These are phyloP conservation scores for Fomitopsis palustris DNA, from an alignment of 1,284 basidiomycete genomes.

Conservation along the genomic window DNA sequence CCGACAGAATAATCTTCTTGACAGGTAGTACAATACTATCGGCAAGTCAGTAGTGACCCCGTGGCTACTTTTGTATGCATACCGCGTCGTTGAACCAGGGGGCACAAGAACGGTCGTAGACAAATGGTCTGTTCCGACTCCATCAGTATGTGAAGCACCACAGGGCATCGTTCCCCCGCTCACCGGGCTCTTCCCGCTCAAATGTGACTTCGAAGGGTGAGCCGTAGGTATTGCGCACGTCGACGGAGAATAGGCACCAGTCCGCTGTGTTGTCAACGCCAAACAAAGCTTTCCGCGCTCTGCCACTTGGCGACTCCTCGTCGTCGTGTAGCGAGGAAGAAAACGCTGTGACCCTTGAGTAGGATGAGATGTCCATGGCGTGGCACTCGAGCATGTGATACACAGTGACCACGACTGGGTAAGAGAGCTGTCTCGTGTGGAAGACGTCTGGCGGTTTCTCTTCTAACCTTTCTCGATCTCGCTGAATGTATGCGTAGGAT, in stretches of 20 bases:
- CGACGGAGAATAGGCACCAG: constrained; percentile 84
- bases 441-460: constrained; percentile 49
- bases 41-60: not conserved
- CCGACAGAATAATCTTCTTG: constrained; percentile 59
- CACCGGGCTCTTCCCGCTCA: constrained; percentile 60
- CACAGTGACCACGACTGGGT: constrained; percentile 87
- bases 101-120: constrained; percentile 64
- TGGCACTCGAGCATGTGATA: constrained; percentile 90
- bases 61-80: constrained; percentile 17
- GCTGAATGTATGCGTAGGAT: constrained; percentile 76
- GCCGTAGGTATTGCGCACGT: constrained; percentile 87
- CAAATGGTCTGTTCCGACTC: constrained; percentile 35
- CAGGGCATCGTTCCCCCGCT: constrained; percentile 10
- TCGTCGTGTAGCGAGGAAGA: constrained; percentile 12
- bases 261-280: constrained; percentile 49
- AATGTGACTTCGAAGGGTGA: constrained; percentile 86
- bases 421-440: constrained; percentile 79
- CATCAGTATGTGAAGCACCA: not conserved
- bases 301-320: constrained; percentile 17
- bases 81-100: constrained; percentile 84
- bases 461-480: constrained; percentile 32
- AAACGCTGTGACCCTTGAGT: constrained; percentile 38
- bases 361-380: constrained; percentile 74
- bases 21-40: constrained; percentile 80
- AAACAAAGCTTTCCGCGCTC: constrained; percentile 30